These are phyloP conservation scores for Asterochloris erici DNA, from an alignment of 139 green algal genomes.

Conservation along the genomic window DNA sequence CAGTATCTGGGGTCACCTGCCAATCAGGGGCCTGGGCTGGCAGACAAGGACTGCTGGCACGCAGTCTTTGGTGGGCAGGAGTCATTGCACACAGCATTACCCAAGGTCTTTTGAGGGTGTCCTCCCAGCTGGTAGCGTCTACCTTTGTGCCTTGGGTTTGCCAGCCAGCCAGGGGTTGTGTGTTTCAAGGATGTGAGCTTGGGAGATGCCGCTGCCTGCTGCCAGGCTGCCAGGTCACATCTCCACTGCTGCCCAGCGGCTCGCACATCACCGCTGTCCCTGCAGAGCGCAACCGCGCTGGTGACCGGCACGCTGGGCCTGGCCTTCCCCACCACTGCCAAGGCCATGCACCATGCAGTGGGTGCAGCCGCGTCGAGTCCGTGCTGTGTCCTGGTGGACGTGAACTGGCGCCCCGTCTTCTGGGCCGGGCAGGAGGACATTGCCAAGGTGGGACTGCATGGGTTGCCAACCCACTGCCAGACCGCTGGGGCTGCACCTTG, in stretches of 20 bases:
- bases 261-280: no score
- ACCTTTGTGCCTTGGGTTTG: no score
- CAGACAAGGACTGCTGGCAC: neutral
- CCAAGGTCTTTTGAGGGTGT: no score
- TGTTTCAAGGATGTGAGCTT: no score
- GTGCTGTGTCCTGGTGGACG: constrained; percentile 74
- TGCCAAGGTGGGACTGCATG: no score
- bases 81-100: no score
- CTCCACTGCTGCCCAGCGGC: neutral
- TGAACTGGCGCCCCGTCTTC: constrained; percentile 93
- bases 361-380: constrained; percentile 24
- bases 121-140: no score
- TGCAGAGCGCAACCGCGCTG: constrained; percentile 42
- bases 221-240: neutral
- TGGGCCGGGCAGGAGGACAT: constrained; percentile 32
- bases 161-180: no score
- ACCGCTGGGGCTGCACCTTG: no score
- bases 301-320: constrained; percentile 84
- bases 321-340: constrained; percentile 54
- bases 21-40: neutral
- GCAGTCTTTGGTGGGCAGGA: no score
- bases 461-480: constrained; percentile 23
- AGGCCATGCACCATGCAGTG: constrained; percentile 57
- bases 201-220: no score
- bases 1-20: neutral